These are phyloP conservation scores for Penicillium sp. DNA, from an alignment of 2,329 filamentous ascomycete species.

Conservation along the genomic window DNA sequence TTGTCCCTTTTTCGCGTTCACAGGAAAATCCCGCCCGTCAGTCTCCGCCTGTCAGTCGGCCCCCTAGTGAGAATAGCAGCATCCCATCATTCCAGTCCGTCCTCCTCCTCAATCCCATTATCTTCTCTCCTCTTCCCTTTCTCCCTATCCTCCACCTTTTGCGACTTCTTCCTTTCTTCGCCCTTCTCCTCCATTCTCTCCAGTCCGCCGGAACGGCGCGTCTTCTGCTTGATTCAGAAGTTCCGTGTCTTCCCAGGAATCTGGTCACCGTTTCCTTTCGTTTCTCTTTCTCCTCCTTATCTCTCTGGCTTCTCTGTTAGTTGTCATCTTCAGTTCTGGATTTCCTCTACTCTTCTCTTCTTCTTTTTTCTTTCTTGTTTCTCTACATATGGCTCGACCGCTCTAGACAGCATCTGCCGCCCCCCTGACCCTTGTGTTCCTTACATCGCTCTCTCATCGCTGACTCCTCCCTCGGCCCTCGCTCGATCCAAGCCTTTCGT, in stretches of 20 bases:
- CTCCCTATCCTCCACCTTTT: conserved; percentile 26
- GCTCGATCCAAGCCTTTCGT: conserved; percentile 34
- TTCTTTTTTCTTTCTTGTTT: conserved; percentile 16
- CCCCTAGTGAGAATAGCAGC: conserved; percentile 23
- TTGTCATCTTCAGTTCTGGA: conserved; percentile 17
- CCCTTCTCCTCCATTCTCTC: conserved; percentile 17
- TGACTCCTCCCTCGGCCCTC: conserved; percentile 31
- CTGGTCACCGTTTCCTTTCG: conserved; percentile 28
- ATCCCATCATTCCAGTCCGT: conserved; percentile 27
- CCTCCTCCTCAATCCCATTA: conserved; percentile 35
- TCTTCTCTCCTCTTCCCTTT: conserved; percentile 33
- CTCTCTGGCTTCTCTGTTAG: conserved; percentile 17
- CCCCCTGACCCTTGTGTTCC: conserved; percentile 33
- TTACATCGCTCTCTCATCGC: conserved; percentile 33
- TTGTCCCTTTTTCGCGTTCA: conserved; percentile 25
- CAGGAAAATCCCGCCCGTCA: conserved; percentile 29
- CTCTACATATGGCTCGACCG: conserved; percentile 40
- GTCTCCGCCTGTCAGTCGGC: conserved; percentile 30
- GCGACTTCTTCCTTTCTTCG: conserved; percentile 27
- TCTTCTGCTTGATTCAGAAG: conserved; percentile 36
- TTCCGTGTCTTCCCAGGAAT: conserved; percentile 35
- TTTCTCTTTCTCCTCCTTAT: conserved; percentile 25
- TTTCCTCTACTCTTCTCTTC: conserved; percentile 18
- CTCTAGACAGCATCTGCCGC: conserved; percentile 33
- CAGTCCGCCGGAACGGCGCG: conserved; percentile 31